Evolutionary conservation across 225 moss, liverwort and hornwort genomes (phyloP).

Genomic region (Neckera pumila): DNA sequence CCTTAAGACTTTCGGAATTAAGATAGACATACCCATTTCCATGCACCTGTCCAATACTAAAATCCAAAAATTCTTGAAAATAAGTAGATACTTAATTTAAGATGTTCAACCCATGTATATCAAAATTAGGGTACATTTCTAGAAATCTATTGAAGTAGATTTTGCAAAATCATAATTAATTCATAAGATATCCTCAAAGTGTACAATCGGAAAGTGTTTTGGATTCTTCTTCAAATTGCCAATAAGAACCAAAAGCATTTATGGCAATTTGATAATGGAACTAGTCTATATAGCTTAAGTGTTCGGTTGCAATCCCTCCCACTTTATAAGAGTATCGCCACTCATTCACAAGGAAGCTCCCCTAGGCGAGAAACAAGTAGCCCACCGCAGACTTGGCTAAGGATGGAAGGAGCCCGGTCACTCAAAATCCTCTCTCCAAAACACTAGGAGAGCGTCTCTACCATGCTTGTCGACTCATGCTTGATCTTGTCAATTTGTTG

Average conservation of each 20-base stretch:
- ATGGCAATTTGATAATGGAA: not conserved
- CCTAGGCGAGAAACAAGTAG: no score
- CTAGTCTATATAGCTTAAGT: no score
- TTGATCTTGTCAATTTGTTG: no score
- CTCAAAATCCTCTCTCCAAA: no score
- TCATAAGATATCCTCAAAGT: not conserved
- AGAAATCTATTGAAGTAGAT: not conserved
- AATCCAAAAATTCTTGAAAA: not conserved
- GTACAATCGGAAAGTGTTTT: not conserved
- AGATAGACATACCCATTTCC: not conserved
- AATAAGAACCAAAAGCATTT: not conserved
- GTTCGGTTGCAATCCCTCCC: no score
- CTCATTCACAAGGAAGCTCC: no score
- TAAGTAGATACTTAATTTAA: not conserved
- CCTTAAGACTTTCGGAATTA: no score
- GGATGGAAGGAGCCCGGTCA: no score
- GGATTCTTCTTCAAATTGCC: not conserved
- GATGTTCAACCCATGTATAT: not conserved
- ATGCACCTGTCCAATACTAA: not conserved
- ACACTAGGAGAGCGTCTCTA: no score
- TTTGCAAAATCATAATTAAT: not conserved
- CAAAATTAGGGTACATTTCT: not conserved
- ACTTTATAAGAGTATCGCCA: no score
- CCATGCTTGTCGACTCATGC: no score
- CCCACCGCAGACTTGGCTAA: no score